Conservation (phyloP, 495 filamentous ascomycete species). For the Rhypophila decipiens region DNA sequence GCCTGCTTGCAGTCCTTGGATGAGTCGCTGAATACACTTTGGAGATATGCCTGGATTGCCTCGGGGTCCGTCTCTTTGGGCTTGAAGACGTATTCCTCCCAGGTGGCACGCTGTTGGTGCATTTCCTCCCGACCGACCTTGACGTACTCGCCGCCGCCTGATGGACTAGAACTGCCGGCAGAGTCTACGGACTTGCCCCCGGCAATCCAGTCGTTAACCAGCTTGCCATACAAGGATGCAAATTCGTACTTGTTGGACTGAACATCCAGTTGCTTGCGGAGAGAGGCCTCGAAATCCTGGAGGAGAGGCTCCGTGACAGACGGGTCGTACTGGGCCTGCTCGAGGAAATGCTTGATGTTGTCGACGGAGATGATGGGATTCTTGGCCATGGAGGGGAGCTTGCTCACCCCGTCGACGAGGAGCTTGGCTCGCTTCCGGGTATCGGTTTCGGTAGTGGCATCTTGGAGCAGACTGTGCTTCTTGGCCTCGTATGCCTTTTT, state of each 20-base stretch:
- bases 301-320: slow-evolving; percentile 27
- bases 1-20: slow-evolving; percentile 17
- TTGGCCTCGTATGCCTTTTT: slow-evolving; percentile 42
- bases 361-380: slow-evolving; percentile 10
- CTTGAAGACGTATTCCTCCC: slow-evolving; percentile 45
- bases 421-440: slow-evolving; percentile 22
- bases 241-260: slow-evolving; percentile 52
- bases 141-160: slow-evolving; percentile 2
- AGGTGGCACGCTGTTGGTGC: slow-evolving; percentile 45
- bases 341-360: slow-evolving; percentile 22
- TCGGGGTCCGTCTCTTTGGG: slow-evolving; percentile 28
- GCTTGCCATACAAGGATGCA: slow-evolving; percentile 52
- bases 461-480: slow-evolving; percentile 26
- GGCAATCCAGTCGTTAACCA: slow-evolving; percentile 58
- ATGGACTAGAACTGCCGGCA: slow-evolving; percentile 2
- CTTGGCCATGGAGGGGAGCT: slow-evolving; percentile 12
- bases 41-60: slow-evolving; percentile 42
- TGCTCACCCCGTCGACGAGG: slow-evolving; percentile 22
- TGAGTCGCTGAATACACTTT: slow-evolving; percentile 39
- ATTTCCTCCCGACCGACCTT: slow-evolving; percentile 20
- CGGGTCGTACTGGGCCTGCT: slow-evolving; percentile 30
- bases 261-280: slow-evolving; percentile 30
- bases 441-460: slow-evolving; percentile 19
- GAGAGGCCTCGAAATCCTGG: slow-evolving; percentile 29
- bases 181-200: slow-evolving; percentile 13